Base-by-base conservation (phyloP, 805 yeast genomes). In the Kluyveromyces dobzhanskii region DNA sequence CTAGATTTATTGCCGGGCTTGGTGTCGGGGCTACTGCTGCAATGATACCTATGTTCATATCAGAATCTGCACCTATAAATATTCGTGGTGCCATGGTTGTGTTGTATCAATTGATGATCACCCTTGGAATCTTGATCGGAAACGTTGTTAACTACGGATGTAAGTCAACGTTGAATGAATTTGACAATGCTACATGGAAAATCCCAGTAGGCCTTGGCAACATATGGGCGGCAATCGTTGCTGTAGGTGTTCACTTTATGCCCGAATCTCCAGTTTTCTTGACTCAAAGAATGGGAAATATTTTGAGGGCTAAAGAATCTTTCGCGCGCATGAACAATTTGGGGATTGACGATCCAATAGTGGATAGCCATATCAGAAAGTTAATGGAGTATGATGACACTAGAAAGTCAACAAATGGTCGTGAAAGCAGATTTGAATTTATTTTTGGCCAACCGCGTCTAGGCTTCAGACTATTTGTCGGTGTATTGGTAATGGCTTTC, bases 11-110 rank as follows among this genome's bases (percentile, higher is more conserved):
- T 36, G 71, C 80, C 19, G 95, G 95, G 8, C 44, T 83, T 6
- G 80, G 83, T 19, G 82, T 85, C 40, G 95, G 95, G 30, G 67
- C 76, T 19, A 66, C 78, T 24, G 77, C 88, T 6, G 85, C 85
- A 13, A 65, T 80, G 38, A 83, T 78, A 11, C 88, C 92, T 24
- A 66, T 84, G 63, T 77, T 76, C 56, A 73, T 79, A 39, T 67
- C 80, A 21, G 88, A 80, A 56, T 70, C 77, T 40, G 67, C 86
- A 27, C 86, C 87, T 39, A 70, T 76, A 41, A 65, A 65, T 21
- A 67, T 79, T 35, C 73, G 87, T 69, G 87, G 87, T 49, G 65
- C 81, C 3, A 69, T 79, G 51, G 82, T 80, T 30, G 72, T 76
- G 26, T 65, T 75, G 41, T 80, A 72, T 65, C 86, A 80, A 57